Base-by-base conservation (phyloP, 2,329 filamentous ascomycete genomes). In the Tolypocladium paradoxum region DNA sequence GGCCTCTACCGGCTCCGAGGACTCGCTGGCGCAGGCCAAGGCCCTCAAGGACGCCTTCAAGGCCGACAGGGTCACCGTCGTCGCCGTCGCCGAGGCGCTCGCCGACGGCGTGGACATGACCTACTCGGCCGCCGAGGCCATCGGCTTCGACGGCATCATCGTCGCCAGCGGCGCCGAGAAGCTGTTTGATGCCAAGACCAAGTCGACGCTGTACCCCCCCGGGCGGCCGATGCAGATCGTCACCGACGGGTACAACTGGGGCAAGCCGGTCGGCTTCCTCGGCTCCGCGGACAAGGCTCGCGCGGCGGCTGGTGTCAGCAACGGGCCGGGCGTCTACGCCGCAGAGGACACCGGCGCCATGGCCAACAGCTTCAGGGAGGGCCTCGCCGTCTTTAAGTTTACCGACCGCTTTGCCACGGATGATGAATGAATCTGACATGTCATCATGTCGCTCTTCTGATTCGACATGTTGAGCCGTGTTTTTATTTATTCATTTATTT, bases 221-320 rank as follows among this genome's bases (percentile, higher is more conserved):
- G 81, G 81, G 1, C 75, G 84, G 0, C 86, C 85, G 0, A 66
- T 76, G 2, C 77, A 86, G 70, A 84, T 89, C 50, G 65, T 88
- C 20, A 64, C 73, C 18, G 79, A 84, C 61, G 79, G 75, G 0
- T 89, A 82, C 69, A 72, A 79, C 27, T 89, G 82, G 73, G 85
- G 84, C 4, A 90, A 90, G 73, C 82, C 86, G 0, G 71, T 89
- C 27, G 84, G 73, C 16, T 79, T 78, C 31, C 58, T 87, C 1
- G 84, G 82, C 14, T 68, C 67, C 0, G 68, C 60, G 12, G 60
- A 57, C 7, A 58, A 56, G 4, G 71, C 73, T 4, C 65, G 79
- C 6, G 57, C 64, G 1, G 66, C 65, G 14, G 73, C 73, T 0
- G 75, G 75, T 2, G 75, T 85, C 49, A 60, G 67, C 4, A 49